Conservation (phyloP, 768 basidiomycete species). For the Trichaptum fuscoviolaceum region DNA sequence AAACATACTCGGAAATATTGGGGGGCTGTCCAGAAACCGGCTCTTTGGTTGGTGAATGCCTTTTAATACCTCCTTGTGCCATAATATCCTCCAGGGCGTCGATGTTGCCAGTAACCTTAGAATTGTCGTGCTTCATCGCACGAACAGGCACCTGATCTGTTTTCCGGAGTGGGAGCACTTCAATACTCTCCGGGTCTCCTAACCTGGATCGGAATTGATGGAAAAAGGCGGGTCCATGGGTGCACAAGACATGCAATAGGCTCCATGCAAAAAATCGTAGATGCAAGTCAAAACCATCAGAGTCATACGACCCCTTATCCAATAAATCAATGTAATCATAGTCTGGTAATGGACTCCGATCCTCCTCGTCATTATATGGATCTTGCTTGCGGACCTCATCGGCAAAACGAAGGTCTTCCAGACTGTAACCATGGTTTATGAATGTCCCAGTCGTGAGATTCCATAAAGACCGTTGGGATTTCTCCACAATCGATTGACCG, state of each 20-base stretch:
- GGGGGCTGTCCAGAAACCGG: constrained; percentile 11
- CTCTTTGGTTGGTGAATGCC: constrained; percentile 4
- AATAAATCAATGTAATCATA: not conserved
- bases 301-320: not conserved
- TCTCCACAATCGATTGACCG: constrained; percentile 25
- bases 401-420: constrained; percentile 26
- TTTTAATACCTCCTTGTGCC: not conserved
- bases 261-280: constrained; percentile 18
- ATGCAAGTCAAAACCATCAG: not conserved
- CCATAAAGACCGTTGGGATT: constrained; percentile 19
- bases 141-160: constrained; percentile 13
- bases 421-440: constrained; percentile 16
- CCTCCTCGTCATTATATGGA: constrained; percentile 17
- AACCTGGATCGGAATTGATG: constrained; percentile 5
- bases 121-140: constrained; percentile 17
- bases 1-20: constrained; percentile 12
- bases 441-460: constrained; percentile 31
- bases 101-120: not conserved
- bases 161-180: constrained; percentile 15
- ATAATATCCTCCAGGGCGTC: not conserved
- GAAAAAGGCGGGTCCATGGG: constrained; percentile 19
- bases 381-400: constrained; percentile 28
- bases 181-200: constrained; percentile 14
- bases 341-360: constrained; percentile 1
- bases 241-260: constrained; percentile 22